These are phyloP conservation scores for Salvia sclarea DNA, from an alignment of 305 asterid genomes.

Conservation along the genomic window DNA sequence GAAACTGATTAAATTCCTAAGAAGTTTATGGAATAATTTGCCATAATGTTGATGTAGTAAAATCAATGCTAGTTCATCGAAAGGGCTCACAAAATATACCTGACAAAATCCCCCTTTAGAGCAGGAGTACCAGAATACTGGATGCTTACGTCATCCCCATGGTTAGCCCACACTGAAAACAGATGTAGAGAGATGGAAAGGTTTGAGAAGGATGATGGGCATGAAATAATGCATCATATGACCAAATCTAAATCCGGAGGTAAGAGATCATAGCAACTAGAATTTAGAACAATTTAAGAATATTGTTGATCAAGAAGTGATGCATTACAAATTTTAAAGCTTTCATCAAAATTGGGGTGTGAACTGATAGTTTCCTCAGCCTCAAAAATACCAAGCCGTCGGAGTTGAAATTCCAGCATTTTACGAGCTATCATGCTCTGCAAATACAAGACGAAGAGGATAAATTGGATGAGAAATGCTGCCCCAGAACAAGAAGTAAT, in stretches of 20 bases:
- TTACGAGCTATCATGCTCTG: constrained; percentile 98
- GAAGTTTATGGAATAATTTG: constrained; percentile 7
- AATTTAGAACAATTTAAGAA: constrained; percentile 19
- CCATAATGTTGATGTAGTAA: neutral
- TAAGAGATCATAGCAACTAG: constrained; percentile 14
- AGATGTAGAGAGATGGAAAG: constrained; percentile 29
- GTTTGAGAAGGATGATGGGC: constrained; percentile 29
- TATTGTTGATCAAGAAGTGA: constrained; percentile 19
- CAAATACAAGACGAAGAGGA: constrained; percentile 26
- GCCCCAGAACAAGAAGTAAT: constrained; percentile 11
- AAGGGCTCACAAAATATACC: constrained; percentile 47
- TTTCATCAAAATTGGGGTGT: constrained; percentile 84
- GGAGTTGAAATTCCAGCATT: constrained; percentile 94
- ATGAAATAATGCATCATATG: constrained; percentile 25
- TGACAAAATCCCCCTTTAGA: constrained; percentile 96
- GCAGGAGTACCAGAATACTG: constrained; percentile 99
- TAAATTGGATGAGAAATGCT: constrained; percentile 27
- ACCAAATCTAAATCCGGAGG: constrained; percentile 18
- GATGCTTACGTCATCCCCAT: constrained; percentile 97
- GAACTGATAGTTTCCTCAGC: constrained; percentile 85
- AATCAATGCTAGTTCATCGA: constrained; percentile 4
- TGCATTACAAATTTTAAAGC: constrained; percentile 76
- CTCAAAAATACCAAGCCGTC: constrained; percentile 84
- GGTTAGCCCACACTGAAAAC: constrained; percentile 97
- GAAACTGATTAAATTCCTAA: neutral